Conservation (phyloP, 148 eudicot genomes). For the Fallopia convolvulus region DNA sequence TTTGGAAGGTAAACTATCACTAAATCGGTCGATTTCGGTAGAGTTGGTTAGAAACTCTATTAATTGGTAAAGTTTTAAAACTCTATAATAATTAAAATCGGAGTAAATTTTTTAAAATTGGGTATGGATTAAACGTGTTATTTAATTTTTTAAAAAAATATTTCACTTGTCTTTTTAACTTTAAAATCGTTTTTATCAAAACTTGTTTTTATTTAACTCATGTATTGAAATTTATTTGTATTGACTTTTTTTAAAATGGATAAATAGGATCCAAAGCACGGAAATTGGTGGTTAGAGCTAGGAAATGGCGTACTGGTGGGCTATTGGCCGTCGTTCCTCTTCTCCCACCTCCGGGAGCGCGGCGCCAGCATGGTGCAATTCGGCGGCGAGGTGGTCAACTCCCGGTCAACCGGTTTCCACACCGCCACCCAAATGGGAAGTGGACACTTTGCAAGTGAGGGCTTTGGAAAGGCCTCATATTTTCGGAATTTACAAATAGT, state of each 20-base stretch:
- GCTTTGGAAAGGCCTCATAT: constrained; percentile 80
- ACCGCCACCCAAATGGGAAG: constrained; percentile 90
- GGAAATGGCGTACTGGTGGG: constrained; percentile 73
- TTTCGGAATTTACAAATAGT: constrained; percentile 70
- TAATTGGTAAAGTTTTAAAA: too few species aligned
- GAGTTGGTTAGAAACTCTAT: too few species aligned
- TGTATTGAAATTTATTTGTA: too few species aligned
- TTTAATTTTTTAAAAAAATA: too few species aligned
- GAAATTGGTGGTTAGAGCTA: constrained; percentile 92
- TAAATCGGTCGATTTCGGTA: too few species aligned
- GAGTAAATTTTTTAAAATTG: too few species aligned
- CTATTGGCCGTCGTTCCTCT: constrained; percentile 78
- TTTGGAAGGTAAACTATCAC: constrained; percentile 62
- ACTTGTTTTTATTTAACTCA: too few species aligned
- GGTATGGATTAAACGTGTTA: too few species aligned
- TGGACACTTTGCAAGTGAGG: constrained; percentile 75
- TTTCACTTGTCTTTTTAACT: too few species aligned
- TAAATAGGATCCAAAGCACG: constrained; percentile 71
- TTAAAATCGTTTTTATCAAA: too few species aligned
- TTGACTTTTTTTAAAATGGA: not conserved
- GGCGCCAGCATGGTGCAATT: constrained; percentile 80
- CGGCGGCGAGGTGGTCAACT: constrained; percentile 78
- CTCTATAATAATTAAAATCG: too few species aligned
- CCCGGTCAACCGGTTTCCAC: constrained; percentile 38
- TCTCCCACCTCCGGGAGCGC: constrained; percentile 52